Conservation (phyloP, 2,329 filamentous ascomycete species). For the Cadophora sp. region DNA sequence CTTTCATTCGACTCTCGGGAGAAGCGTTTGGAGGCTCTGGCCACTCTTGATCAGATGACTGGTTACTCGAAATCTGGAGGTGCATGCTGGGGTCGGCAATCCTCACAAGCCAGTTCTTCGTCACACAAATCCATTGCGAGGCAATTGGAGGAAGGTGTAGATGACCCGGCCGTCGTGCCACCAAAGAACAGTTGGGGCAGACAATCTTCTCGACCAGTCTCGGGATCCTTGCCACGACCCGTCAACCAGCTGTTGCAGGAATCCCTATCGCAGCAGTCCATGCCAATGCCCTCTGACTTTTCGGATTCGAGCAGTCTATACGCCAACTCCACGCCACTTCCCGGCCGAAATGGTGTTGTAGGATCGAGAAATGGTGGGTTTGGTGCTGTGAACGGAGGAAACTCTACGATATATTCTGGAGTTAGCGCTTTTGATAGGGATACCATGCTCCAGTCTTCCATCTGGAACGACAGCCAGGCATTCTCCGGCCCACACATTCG, state of each 20-base stretch:
- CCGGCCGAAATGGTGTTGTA: constrained; percentile 19
- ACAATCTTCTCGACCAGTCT: constrained; percentile 21
- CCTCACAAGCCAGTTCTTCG: constrained; percentile 6
- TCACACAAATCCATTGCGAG: constrained; percentile 14
- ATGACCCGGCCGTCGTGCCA: constrained; percentile 1
- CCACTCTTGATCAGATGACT: constrained; percentile 39
- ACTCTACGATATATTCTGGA: constrained; percentile 37
- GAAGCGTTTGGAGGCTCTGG: constrained; percentile 36
- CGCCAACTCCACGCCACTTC: constrained; percentile 49
- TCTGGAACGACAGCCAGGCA: constrained; percentile 39
- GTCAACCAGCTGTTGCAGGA: constrained; percentile 39
- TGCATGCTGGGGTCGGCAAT: constrained; percentile 13
- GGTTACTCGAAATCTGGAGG: constrained; percentile 22
- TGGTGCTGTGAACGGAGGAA: constrained; percentile 32
- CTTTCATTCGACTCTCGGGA: constrained; percentile 39
- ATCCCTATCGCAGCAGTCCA: constrained; percentile 36
- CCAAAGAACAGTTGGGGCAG: constrained; percentile 27
- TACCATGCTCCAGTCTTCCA: constrained; percentile 44
- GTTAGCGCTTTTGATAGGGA: constrained; percentile 39
- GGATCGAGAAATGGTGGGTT: constrained; percentile 19
- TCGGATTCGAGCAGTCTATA: constrained; percentile 60
- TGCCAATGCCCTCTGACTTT: constrained; percentile 47
- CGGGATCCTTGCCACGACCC: constrained; percentile 24
- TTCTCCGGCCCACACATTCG: constrained; percentile 47
- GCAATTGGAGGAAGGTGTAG: constrained; percentile 16